Evolutionary conservation across 2,329 filamentous ascomycete genomes (phyloP), one percentile per base, ranked within the genome.

Genomic region (Stemphylium vesicarium): DNA sequence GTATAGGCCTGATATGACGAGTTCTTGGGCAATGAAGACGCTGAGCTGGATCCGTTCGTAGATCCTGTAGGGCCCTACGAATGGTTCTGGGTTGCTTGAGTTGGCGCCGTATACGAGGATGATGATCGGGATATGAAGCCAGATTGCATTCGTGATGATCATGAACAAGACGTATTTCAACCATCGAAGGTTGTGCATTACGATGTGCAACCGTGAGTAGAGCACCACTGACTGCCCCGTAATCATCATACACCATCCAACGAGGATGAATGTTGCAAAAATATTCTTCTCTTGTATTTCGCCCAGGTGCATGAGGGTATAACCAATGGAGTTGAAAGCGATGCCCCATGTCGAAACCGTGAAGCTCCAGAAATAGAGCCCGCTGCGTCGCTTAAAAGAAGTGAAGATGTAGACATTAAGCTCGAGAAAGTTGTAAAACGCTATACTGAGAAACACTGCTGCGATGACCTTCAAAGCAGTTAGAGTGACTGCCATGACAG

Each of bases 221-320:
- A 88, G 74, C 2, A 88, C 85, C 12, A 87, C 61, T 0, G 81
- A 80, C 65, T 86, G 84, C 0, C 85, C 85, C 0, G 84, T 85
- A 0, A 88, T 82, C 83, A 87, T 86, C 2, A 73, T 63, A 64
- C 81, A 82, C 81, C 85, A 83, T n/a, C 83, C 84, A 56, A 87
- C 59, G n/a, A 77, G 77, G 20, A 82, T 70, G 4, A 82, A 59
- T 4, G 78, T 77, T 53, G 75, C 75, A 24, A 57, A 64, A 3
- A 65, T 24, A 18, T 64, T 57, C 22, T 50, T 53, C 36, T 12
- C 37, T 54, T 57, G 46, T 39, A 79, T 75, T 29, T 78, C 56
- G 40, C 15, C 51, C 45, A 79, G 60, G 52, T 78, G 77, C 6
- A 76, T 75, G 11, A 78, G 63, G 8, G 78, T 55, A 59, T 81